Conservation (phyloP, 495 filamentous ascomycete genomes). For the Parmelia sp. region DNA sequence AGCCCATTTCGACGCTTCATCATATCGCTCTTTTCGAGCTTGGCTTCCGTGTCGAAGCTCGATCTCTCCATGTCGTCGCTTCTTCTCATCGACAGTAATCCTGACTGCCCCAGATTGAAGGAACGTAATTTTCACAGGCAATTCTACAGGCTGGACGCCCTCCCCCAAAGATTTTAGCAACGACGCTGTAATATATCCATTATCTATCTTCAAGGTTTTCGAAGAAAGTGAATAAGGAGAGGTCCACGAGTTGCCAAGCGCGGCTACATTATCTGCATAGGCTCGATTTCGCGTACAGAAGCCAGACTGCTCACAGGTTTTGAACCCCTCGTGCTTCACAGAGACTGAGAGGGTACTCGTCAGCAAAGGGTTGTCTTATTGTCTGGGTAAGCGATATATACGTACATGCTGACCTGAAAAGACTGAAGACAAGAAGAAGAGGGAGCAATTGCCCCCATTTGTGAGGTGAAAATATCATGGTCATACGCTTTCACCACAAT, state of each 20-base stretch:
- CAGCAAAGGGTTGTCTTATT: background rate
- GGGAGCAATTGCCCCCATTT: conserved; percentile 53
- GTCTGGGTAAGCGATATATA: background rate
- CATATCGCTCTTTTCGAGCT: conserved; percentile 85
- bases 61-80: conserved; percentile 80
- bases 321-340: conserved; percentile 95
- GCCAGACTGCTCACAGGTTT: conserved; percentile 87
- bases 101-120: conserved; percentile 81
- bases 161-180: conserved; percentile 68
- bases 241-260: conserved; percentile 59
- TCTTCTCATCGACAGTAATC: conserved; percentile 84
- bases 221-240: conserved; percentile 75
- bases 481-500: background rate
- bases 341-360: conserved; percentile 44
- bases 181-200: conserved; percentile 71
- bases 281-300: conserved; percentile 94
- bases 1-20: conserved; percentile 81
- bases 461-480: conserved; percentile 30
- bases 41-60: conserved; percentile 77
- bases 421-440: conserved; percentile 38
- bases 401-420: conserved; percentile 49
- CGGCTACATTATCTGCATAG: conserved; percentile 69
- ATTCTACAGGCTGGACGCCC: conserved; percentile 56
- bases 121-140: conserved; percentile 83
- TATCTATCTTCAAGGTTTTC: conserved; percentile 63